Conservation (phyloP, 2,329 filamentous ascomycete genomes). For the Ramularia endophylla region DNA sequence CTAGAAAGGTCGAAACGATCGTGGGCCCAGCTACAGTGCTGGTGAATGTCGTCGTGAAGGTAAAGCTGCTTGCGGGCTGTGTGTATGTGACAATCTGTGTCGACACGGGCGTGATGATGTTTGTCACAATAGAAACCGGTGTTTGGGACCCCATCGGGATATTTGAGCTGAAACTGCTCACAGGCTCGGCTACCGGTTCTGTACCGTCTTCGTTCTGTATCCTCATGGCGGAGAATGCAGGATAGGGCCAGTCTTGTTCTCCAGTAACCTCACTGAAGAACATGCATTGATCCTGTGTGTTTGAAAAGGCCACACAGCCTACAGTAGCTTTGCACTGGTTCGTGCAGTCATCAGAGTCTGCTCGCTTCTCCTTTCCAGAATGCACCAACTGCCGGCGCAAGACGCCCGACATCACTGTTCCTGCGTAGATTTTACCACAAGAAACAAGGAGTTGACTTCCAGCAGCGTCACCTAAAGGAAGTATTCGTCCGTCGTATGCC, state of each 20-base stretch:
- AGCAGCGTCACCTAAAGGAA: background rate
- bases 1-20: too few species aligned
- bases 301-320: slow-evolving; percentile 1
- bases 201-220: background rate
- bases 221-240: background rate
- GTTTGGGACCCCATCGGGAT: background rate
- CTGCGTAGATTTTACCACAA: slow-evolving; percentile 3
- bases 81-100: background rate
- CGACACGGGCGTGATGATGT: background rate
- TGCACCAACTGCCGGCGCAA: background rate
- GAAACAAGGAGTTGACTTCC: background rate
- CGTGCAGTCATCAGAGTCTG: background rate
- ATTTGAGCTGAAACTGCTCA: background rate
- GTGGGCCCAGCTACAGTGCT: background rate
- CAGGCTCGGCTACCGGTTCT: background rate
- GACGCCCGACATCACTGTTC: background rate
- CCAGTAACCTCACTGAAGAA: slow-evolving; percentile 1
- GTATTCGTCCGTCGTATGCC: background rate
- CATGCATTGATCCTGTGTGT: slow-evolving; percentile 1
- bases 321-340: background rate
- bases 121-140: background rate
- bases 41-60: background rate
- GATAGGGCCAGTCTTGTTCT: background rate
- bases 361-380: too few species aligned
- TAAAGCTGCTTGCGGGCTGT: background rate